Base-by-base conservation (phyloP, 2,329 filamentous ascomycete genomes). In the Delphinella strobiligena region DNA sequence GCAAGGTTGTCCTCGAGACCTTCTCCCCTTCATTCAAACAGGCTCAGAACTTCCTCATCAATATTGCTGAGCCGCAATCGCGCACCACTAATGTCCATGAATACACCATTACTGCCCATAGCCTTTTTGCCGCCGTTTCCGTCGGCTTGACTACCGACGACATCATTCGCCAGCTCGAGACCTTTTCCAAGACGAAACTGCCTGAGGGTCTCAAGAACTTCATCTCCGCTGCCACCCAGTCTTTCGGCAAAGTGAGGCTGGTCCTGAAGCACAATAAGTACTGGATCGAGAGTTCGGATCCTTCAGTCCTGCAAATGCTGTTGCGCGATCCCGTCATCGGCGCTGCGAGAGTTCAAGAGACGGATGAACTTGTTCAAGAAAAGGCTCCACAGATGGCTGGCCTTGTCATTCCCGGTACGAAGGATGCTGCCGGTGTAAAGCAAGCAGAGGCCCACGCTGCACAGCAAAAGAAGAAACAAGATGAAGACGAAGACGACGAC, bases 211-310 rank as follows among this genome's bases (percentile, higher is more conserved):
- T 96, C 45, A 74, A 79, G 45, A 68, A 75, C 7, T 95, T 89
- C 58, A 89, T 82, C 48, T 69, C 89, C 48, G 78, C 78, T 45
- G 91, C 86, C 46, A 93, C 87, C 4, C 79, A 84, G 47, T 91
- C 84, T 38, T 96, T 91, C 56, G 91, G 91, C 48, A 96, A 95
- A 61, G 87, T 95, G 40, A 91, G 94, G 60, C 75, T 96, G 38
- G 91, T 96, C 33, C 62, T 96, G 47, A 93, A 94, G 60, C 83
- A 95, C 53, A 96, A 89, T 46, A 83, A 85, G 49, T 95, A 93
- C 61, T 95, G 82, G 51, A 79, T 96, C 45, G 91, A 98, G 62
- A 95, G 84, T 52, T 80, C 83, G 15, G 89, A 96, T 59, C 81
- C 87, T 10, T 72, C 79, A 9, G 83, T 95, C 56, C 69, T 96